These are phyloP conservation scores for Fusarium anthophilum DNA, from an alignment of 2,329 filamentous ascomycete genomes.

Conservation along the genomic window DNA sequence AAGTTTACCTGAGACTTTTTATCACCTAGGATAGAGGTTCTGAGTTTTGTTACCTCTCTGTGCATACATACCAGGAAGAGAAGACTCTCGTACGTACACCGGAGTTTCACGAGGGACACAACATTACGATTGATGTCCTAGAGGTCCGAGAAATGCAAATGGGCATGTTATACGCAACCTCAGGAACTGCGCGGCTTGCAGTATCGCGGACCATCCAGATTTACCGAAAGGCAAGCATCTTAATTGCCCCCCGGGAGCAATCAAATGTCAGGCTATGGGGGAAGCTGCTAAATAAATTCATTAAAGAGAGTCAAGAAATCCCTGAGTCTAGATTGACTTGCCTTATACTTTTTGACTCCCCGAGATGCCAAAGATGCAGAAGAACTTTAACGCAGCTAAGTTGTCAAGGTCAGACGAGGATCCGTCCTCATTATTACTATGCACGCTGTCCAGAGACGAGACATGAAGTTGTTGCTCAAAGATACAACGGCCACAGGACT, in stretches of 20 bases:
- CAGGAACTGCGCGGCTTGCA: not conserved
- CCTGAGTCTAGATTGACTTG: not conserved
- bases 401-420: not conserved
- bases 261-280: not conserved
- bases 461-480: not conserved
- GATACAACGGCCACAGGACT: not conserved
- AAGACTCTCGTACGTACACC: not conserved
- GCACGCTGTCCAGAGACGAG: not conserved
- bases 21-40: not conserved
- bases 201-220: not conserved
- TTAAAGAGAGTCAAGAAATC: not conserved
- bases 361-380: not conserved
- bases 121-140: not conserved
- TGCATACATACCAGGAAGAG: not conserved
- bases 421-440: not conserved
- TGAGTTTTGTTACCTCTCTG: not conserved
- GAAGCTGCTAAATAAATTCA: not conserved
- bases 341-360: not conserved
- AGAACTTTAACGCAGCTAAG: not conserved
- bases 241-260: not conserved
- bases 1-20: not conserved
- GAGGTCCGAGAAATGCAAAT: too few species aligned
- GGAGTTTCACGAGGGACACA: not conserved
- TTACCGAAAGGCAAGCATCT: not conserved
- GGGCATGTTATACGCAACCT: not conserved